Conservation (phyloP, 2,329 filamentous ascomycete species). For the Botrytis byssoidea region DNA sequence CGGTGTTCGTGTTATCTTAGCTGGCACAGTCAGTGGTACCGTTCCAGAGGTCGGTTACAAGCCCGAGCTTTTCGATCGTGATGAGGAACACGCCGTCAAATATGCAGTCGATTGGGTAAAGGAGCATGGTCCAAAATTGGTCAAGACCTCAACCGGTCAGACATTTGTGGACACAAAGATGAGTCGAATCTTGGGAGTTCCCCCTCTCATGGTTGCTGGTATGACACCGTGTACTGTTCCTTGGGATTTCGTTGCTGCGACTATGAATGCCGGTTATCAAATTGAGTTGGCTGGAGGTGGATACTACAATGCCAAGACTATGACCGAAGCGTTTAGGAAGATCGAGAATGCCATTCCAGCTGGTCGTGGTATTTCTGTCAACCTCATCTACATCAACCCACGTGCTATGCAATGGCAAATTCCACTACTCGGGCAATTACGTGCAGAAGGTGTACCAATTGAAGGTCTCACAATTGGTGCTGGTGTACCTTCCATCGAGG, state of each 20-base stretch:
- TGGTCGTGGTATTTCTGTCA: constrained; percentile 83
- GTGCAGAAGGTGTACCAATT: constrained; percentile 83
- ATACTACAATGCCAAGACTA: constrained; percentile 78
- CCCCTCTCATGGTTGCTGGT: constrained; percentile 85
- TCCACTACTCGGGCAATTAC: constrained; percentile 74
- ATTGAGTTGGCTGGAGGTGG: constrained; percentile 88
- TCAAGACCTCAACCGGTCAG: constrained; percentile 83
- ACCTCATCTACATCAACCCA: constrained; percentile 89
- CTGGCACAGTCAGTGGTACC: constrained; percentile 87
- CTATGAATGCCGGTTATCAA: constrained; percentile 94
- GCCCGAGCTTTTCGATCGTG: constrained; percentile 93
- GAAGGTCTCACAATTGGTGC: constrained; percentile 91
- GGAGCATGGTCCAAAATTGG: constrained; percentile 88
- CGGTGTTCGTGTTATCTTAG: constrained; percentile 92
- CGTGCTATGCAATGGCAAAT: constrained; percentile 92
- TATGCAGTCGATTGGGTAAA: constrained; percentile 98
- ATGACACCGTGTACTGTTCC: constrained; percentile 91
- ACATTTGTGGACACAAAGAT: constrained; percentile 97
- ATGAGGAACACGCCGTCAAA: constrained; percentile 90
- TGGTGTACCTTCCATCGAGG: constrained; percentile 89
- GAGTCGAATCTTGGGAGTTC: constrained; percentile 79
- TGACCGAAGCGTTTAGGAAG: constrained; percentile 80
- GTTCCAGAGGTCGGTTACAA: constrained; percentile 94
- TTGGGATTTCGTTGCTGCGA: constrained; percentile 88
- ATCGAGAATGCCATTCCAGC: constrained; percentile 82